phyloP scores from a whole-genome alignment of 2,329 filamentous ascomycete genomes.

The Phaeosphaeria sp. region DNA sequence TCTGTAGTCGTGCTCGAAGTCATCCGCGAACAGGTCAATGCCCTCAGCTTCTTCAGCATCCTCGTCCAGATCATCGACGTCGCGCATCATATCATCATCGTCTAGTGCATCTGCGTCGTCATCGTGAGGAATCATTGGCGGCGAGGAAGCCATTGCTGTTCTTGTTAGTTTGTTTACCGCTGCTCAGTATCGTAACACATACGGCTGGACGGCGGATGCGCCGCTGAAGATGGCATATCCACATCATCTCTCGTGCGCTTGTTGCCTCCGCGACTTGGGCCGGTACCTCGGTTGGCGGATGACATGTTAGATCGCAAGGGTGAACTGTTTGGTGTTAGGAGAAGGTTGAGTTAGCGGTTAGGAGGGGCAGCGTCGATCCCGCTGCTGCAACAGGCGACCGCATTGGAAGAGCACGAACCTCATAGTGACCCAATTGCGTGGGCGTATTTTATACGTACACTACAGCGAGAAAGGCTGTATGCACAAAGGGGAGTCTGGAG shows the following conservation, averaged over 20 bases:
- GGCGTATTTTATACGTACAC: background rate
- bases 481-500: slow-evolving; percentile 5
- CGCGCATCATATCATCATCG: slow-evolving; percentile 68
- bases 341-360: slow-evolving; percentile 17
- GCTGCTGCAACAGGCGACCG: background rate
- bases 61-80: slow-evolving; percentile 72
- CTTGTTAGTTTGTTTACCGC: slow-evolving; percentile 14
- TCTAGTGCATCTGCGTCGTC: slow-evolving; percentile 74
- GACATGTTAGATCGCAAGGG: slow-evolving; percentile 81
- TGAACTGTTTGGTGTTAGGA: slow-evolving; percentile 64
- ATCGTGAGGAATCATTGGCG: slow-evolving; percentile 70
- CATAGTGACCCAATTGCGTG: slow-evolving; percentile 20
- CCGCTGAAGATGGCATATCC: slow-evolving; percentile 62
- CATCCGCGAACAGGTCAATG: slow-evolving; percentile 74
- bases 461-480: background rate
- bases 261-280: slow-evolving; percentile 62
- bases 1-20: slow-evolving; percentile 69
- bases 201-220: slow-evolving; percentile 69
- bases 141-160: slow-evolving; percentile 64
- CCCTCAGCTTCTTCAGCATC: slow-evolving; percentile 73
- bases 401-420: slow-evolving; percentile 18
- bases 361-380: slow-evolving; percentile 22
- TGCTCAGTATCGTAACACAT: slow-evolving; percentile 44
- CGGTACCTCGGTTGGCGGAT: slow-evolving; percentile 79
- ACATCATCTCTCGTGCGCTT: slow-evolving; percentile 72